Base-by-base conservation (phyloP, 306 rosid species). In the Heteromeles arbutifolia region DNA sequence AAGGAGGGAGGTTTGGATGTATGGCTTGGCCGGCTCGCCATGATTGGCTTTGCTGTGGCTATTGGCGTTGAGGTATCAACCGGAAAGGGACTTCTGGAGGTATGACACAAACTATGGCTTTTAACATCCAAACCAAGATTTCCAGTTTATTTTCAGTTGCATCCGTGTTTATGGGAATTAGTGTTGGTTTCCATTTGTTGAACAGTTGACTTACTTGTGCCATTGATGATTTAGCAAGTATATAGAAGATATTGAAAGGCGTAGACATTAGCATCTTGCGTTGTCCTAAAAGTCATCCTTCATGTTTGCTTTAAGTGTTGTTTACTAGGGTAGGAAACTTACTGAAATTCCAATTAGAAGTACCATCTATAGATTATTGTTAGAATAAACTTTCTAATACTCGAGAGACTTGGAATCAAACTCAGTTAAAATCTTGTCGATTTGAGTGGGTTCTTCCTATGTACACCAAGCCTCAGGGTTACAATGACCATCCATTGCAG, bases 51-150 rank as follows among this genome's bases (percentile, higher is more conserved):
- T 84, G 89, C 97, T 21, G 81, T 64, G 11, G 98, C 96, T 72
- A 77, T 92, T 32, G 74, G 80, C 68, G 92, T 92, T 65, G 98
- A 94, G 91, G 68, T 94, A 76, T 76, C 90, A 25, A 90, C 97
- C 1, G 97, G 98, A 37, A 94, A 86, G 85, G 98, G 98, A 69
- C 90, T 94, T 74, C 81, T 94, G 54, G 96, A 94, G 98, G 98
- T 94, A 88, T 65, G 73, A 17, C 48, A 21, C 57, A 32, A 61
- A 62, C 18, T 43, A 8, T 52, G 15, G 64, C 45, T 21, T 26
- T 79, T 67, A 63, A 12, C 21, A 26, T 45, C 37, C 44, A 70
- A 13, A 1, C 41, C 26, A 18, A 44, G 21, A 37, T 53, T 52
- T 11, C 37, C 64, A 29, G 4, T 54, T 61, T 74, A 34, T 77